These are phyloP conservation scores for Verticillium nubilum DNA, from an alignment of 2,329 filamentous ascomycete genomes.

Conservation along the genomic window DNA sequence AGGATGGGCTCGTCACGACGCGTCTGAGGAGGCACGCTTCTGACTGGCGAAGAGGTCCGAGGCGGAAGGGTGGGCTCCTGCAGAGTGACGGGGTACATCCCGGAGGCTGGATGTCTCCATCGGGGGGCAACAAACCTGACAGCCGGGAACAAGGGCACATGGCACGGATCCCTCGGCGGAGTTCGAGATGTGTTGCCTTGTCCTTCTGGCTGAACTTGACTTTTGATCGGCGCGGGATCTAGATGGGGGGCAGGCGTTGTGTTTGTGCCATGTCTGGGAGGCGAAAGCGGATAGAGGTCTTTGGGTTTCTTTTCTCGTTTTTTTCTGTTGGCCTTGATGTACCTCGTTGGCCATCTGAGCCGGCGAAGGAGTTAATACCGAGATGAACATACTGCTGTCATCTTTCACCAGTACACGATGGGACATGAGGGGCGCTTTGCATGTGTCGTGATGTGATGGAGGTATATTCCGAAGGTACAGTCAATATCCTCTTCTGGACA, in stretches of 20 bases:
- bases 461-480: background rate
- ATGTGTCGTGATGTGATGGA: too few species aligned
- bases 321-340: background rate
- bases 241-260: background rate
- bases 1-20: slow-evolving; percentile 5
- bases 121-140: background rate
- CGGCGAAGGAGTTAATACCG: background rate
- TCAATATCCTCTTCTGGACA: too few species aligned
- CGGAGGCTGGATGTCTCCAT: background rate
- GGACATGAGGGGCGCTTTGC: too few species aligned
- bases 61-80: background rate
- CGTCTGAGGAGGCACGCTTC: slow-evolving; percentile 3
- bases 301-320: background rate
- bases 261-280: background rate
- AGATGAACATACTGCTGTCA: too few species aligned
- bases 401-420: too few species aligned
- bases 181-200: background rate
- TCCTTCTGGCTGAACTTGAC: background rate
- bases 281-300: background rate
- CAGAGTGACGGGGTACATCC: background rate
- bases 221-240: background rate
- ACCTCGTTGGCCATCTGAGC: background rate
- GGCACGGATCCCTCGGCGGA: background rate
- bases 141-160: background rate
- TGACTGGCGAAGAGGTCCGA: background rate